Evolutionary conservation across 163 green algal species (phyloP).

Genomic region (Scenedesmus sp.): DNA sequence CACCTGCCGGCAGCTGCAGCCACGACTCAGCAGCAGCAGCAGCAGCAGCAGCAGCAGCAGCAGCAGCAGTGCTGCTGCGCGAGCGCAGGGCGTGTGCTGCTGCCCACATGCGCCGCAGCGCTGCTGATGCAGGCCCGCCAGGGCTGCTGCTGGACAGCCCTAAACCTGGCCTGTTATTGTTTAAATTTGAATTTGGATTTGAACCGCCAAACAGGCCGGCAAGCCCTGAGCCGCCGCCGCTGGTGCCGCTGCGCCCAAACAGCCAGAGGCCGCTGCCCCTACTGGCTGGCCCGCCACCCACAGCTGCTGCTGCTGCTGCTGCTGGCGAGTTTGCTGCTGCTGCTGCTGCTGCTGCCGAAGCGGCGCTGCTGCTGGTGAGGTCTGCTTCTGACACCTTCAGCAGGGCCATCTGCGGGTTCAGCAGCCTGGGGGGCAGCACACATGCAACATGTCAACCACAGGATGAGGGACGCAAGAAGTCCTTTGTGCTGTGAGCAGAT

Average conservation of each 20-base stretch:
- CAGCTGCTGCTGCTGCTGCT: background rate
- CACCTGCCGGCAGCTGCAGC: constrained; percentile 5
- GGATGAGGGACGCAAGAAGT: too few species aligned
- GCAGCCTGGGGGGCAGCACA: constrained; percentile 19
- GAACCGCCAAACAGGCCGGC: background rate
- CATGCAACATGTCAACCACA: background rate
- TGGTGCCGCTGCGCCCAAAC: background rate
- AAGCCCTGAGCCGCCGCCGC: background rate
- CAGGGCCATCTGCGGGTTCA: constrained; percentile 29
- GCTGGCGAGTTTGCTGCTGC: background rate
- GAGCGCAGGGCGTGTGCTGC: background rate
- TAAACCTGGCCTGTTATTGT: background rate
- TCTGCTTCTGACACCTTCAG: constrained; percentile 19
- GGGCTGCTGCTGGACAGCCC: background rate
- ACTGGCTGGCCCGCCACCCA: background rate
- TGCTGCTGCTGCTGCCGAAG: background rate
- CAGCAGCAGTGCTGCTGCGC: background rate
- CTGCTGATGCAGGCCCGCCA: background rate
- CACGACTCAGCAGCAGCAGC: background rate
- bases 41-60: background rate
- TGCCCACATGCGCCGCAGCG: constrained; percentile 4
- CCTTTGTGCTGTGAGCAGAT: too few species aligned
- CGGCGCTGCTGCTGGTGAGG: background rate
- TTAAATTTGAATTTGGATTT: too few species aligned
- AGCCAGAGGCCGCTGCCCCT: background rate